phyloP scores from a whole-genome alignment of 345 rosid genomes.

The Gossypium mustelinum region DNA sequence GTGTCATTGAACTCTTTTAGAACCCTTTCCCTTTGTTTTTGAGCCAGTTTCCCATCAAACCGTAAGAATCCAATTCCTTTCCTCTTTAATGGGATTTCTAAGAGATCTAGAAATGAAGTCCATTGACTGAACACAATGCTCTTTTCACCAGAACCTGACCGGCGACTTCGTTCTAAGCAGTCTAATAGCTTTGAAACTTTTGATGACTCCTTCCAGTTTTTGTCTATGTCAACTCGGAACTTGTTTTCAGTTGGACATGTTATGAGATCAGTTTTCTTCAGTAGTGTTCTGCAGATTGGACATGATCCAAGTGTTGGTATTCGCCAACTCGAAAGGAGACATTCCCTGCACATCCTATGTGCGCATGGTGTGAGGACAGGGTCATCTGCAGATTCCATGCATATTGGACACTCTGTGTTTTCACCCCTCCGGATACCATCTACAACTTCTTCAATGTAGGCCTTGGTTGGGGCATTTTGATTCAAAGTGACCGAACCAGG shows the following conservation, averaged over 20 bases:
- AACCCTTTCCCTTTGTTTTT: conserved; percentile 59
- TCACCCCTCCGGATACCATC: conserved; percentile 47
- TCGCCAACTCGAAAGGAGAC: conserved; percentile 60
- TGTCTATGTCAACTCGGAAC: conserved; percentile 49
- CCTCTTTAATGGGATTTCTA: conserved; percentile 50
- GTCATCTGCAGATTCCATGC: conserved; percentile 62
- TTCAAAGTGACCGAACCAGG: conserved; percentile 22
- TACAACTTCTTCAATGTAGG: conserved; percentile 51
- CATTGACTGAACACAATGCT: conserved; percentile 71
- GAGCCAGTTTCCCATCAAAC: conserved; percentile 49
- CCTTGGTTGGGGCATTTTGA: conserved; percentile 35
- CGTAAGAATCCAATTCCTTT: conserved; percentile 47
- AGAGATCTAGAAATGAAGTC: conserved; percentile 63
- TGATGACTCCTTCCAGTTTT: conserved; percentile 67
- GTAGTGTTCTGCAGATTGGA: conserved; percentile 46
- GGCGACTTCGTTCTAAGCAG: conserved; percentile 39
- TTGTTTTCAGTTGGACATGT: conserved; percentile 44
- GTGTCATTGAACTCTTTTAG: conserved; percentile 59
- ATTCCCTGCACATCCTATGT: conserved; percentile 67
- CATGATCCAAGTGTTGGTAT: conserved; percentile 41
- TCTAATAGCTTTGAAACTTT: conserved; percentile 35
- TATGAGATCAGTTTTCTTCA: conserved; percentile 29
- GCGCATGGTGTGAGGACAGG: conserved; percentile 71
- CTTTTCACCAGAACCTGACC: conserved; percentile 44
- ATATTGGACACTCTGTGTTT: conserved; percentile 57